Evolutionary conservation across 176 grass and related monocot species (phyloP).

Genomic region (Zea luxurians): DNA sequence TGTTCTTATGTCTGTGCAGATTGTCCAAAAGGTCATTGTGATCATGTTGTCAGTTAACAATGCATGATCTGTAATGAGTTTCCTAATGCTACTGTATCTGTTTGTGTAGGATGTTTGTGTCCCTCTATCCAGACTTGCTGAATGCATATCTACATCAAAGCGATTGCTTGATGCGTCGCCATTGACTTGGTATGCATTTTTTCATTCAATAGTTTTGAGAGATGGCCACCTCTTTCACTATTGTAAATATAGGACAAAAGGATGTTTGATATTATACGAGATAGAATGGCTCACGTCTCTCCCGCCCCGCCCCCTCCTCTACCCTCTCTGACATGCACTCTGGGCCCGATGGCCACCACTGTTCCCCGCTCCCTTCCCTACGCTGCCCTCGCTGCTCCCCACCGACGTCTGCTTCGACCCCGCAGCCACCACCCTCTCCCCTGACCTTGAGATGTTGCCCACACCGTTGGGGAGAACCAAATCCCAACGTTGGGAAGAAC

Average conservation of each 20-base stretch:
- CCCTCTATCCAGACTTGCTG: constrained; percentile 91
- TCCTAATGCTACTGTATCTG: constrained; percentile 13
- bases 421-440: too few species aligned
- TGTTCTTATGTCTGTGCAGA: neutral
- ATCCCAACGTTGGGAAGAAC: too few species aligned
- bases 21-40: constrained; percentile 22
- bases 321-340: too few species aligned
- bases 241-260: constrained; percentile 1
- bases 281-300: too few species aligned
- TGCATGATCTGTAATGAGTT: constrained; percentile 26
- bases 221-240: neutral
- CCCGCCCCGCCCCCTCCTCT: too few species aligned
- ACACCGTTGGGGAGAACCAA: too few species aligned
- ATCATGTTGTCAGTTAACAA: constrained; percentile 19
- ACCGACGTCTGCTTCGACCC: too few species aligned
- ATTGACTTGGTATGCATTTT: constrained; percentile 72
- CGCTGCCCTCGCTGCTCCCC: too few species aligned
- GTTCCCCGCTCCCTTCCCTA: too few species aligned
- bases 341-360: too few species aligned
- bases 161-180: constrained; percentile 76
- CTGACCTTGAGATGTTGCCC: too few species aligned
- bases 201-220: constrained; percentile 11
- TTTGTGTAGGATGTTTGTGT: constrained; percentile 85
- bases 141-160: constrained; percentile 95
- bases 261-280: neutral